These are phyloP conservation scores for Auxenochlorella pyrenoidosa DNA, from an alignment of 139 green algal species.

Conservation along the genomic window DNA sequence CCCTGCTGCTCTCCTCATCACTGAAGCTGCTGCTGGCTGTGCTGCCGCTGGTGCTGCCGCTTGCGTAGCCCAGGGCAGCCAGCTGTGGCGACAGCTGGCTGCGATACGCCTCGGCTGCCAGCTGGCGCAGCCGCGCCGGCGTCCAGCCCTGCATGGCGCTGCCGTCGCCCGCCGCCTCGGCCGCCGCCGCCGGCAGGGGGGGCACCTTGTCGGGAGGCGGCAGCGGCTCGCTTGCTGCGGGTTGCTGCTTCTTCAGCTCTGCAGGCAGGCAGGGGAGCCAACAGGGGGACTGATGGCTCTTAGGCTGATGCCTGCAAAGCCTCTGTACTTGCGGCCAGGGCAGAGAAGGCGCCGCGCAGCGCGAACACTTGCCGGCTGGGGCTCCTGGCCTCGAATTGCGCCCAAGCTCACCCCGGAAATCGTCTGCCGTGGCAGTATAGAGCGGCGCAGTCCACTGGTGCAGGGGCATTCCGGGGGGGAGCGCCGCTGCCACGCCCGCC, in stretches of 20 bases:
- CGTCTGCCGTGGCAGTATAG: background rate
- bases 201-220: background rate
- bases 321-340: too few relatives aligned
- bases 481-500: background rate
- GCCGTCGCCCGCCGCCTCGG: background rate
- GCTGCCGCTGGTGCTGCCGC: background rate
- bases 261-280: background rate
- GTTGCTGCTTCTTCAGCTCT: conserved; percentile 20
- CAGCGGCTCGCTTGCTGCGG: background rate
- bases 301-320: background rate
- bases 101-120: conserved; percentile 9
- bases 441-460: conserved; percentile 32
- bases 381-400: too few relatives aligned
- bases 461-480: background rate
- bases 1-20: background rate
- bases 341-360: too few relatives aligned
- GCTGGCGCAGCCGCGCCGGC: conserved; percentile 4
- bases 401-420: conserved; percentile 18
- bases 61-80: background rate
- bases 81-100: conserved; percentile 1
- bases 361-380: too few relatives aligned
- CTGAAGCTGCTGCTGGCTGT: conserved; percentile 1
- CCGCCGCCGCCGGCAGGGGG: background rate
- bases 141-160: background rate
- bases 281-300: too few relatives aligned